Base-by-base conservation (phyloP, 192 early-diverging fungal genomes). In the Entomortierella parvispora region DNA sequence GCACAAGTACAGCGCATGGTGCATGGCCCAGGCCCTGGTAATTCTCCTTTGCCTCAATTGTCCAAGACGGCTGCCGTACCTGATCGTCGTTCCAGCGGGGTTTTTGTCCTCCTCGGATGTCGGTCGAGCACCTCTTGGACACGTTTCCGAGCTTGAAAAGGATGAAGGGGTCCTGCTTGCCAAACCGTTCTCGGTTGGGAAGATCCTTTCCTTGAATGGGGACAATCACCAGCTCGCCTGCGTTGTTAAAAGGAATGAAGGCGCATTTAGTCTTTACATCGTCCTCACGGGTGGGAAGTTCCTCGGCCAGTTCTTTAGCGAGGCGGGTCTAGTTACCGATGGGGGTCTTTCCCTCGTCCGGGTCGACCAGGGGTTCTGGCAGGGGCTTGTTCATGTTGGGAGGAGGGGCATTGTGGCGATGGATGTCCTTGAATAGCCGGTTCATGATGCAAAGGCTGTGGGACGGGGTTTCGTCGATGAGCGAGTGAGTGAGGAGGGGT, bases 91-190 rank as follows among this genome's bases (percentile, higher is more conserved):
- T 77, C 86, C 86, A 88, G 42, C 59, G 46, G 10, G 86, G 86
- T 31, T 80, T 70, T 48, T 88, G 86, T 17, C 86, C 86, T 61
- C 86, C 86, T 11, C 84, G 76, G 49, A 84, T 72, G 40, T 86
- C 84, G 22, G 86, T 84, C n/a, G 71, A 70, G 17, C 74, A 80
- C 47, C 80, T 81, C 65, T 84, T 83, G n/a, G 75, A 61, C 32
- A 69, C 77, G 43, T 82, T 83, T 54, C 77, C 84, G 25, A 88
- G 60, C 18, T 80, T 68, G 68, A 88, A 82, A 22, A 86, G 71
- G 47, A 80, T 80, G 58, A 86, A 88, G 4, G 86, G 86, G 51
- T 88, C 86, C 69, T 83, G 84, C 33, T 88, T 88, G 26, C 86
- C 86, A 29, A 88, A 65, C 40, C 71, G 22, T 40, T 77, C 80